Evolutionary conservation across 2,329 filamentous ascomycete species (phyloP), one percentile per base, ranked within the genome.

Genomic region (Diplodia mutila): DNA sequence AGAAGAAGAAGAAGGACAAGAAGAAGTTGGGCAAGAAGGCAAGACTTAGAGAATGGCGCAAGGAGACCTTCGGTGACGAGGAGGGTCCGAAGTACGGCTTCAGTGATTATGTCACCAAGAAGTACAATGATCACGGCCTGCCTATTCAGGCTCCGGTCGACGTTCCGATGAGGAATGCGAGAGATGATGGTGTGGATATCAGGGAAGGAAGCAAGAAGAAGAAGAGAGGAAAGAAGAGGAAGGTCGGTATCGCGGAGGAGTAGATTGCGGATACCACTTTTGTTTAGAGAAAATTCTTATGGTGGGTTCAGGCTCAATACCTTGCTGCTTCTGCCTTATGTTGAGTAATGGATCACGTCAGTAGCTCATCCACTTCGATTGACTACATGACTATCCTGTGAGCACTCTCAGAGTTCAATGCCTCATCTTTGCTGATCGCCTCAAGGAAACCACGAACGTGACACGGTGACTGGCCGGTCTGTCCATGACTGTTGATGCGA

Each of bases 21-120:
- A 97, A 97, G 85, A 86, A 87, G 73, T 85, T 98, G 34, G 91
- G 92, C 71, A 99, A 98, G 87, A 98, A 98, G 83, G 92, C 92
- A 8, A 86, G 94, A 23, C 83, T 99, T 69, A 85, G 93, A 75
- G 87, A 97, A 81, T 99, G 95, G 95, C 88, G 89, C 57, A 84
- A 86, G 75, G 88, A 90, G 48, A 88, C 86, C 0, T 91, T 90
- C 80, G 89, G 89, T 5, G 82, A 85, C 71, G 84, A 86, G 66
- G 83, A 88, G 6, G 87, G 85, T 9, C 71, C 81, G 4, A 80
- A 76, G 69, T 80, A 79, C 29, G 80, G 79, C 6, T 83, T 82
- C 70, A 74, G 70, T 69, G 71, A 34, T 69, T 79, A 72, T 64
- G 66, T 69, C 67, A 69, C 16, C 66, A 70, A 61, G 72, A 70